Conservation (phyloP, 306 rosid species). For the Fragaria ananassa region DNA sequence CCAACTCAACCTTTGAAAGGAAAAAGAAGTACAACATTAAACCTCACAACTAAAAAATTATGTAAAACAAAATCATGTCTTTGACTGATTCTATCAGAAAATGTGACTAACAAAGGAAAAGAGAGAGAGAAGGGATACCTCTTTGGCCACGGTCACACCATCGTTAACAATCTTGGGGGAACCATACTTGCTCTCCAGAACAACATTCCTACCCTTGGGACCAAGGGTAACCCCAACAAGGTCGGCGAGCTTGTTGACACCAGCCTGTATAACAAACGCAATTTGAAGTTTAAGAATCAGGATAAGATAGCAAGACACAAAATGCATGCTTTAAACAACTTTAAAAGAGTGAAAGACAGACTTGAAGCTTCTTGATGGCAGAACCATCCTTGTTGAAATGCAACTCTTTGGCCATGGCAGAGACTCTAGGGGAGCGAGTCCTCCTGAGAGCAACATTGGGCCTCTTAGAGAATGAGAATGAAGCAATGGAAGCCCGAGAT, state of each 20-base stretch:
- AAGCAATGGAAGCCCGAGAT: constrained; percentile 65
- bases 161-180: constrained; percentile 97
- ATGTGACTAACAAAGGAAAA: too few relatives aligned
- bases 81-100: not conserved
- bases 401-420: constrained; percentile 94
- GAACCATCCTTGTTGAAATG: constrained; percentile 93
- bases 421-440: constrained; percentile 45
- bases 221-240: constrained; percentile 98
- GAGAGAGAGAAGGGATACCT: constrained; percentile 41
- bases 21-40: not conserved
- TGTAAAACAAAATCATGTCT: too few relatives aligned
- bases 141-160: constrained; percentile 96
- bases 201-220: constrained; percentile 98
- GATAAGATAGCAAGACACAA: not conserved
- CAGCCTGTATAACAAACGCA: constrained; percentile 44
- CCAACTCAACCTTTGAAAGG: constrained; percentile 78
- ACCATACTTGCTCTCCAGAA: constrained; percentile 95
- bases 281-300: not conserved
- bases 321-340: not conserved
- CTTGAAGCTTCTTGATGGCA: constrained; percentile 84
- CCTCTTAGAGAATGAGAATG: constrained; percentile 45
- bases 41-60: not conserved
- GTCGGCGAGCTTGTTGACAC: constrained; percentile 98
- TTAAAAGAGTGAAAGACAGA: not conserved
- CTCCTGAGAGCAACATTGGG: constrained; percentile 36